Evolutionary conservation across 1,139 yeast species (phyloP).

Genomic region (Yamadazyma sp.): DNA sequence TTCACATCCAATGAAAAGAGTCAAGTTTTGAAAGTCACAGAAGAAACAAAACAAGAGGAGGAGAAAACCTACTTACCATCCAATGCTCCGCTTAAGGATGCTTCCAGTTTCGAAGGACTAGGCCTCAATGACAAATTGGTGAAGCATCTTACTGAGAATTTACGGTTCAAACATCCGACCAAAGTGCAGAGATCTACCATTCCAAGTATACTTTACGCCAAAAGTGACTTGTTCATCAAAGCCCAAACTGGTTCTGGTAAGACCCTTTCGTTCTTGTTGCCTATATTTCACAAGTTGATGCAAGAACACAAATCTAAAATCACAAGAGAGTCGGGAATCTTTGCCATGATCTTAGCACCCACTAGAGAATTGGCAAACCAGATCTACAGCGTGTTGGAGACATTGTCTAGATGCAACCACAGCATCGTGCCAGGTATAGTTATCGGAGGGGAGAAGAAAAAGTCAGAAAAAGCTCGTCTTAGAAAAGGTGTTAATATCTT

Average conservation of each 20-base stretch:
- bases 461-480: slow-evolving; percentile 85
- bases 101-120: slow-evolving; percentile 67
- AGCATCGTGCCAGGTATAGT: slow-evolving; percentile 89
- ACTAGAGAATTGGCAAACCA: slow-evolving; percentile 95
- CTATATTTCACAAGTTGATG: slow-evolving; percentile 76
- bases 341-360: slow-evolving; percentile 86
- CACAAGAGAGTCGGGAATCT: slow-evolving; percentile 77
- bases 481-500: slow-evolving; percentile 87
- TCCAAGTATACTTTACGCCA: slow-evolving; percentile 60
- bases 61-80: slow-evolving; percentile 51
- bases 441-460: slow-evolving; percentile 93
- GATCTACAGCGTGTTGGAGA: slow-evolving; percentile 77
- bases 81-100: slow-evolving; percentile 79
- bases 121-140: slow-evolving; percentile 61
- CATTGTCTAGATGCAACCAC: slow-evolving; percentile 70
- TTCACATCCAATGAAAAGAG: slow-evolving; percentile 70
- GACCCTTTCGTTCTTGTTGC: slow-evolving; percentile 81
- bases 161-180: slow-evolving; percentile 74
- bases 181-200: slow-evolving; percentile 80
- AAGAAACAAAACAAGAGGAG: slow-evolving; percentile 12
- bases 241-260: slow-evolving; percentile 98
- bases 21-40: slow-evolving; percentile 11
- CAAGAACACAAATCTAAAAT: slow-evolving; percentile 43
- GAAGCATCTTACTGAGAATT: slow-evolving; percentile 54
- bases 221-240: slow-evolving; percentile 76